Percentiles rank a stretch among this genome's conserved stretches.
Evolutionary conservation across 208 protist genomes (phyloP).

Genomic region (Crithidia sp.): DNA sequence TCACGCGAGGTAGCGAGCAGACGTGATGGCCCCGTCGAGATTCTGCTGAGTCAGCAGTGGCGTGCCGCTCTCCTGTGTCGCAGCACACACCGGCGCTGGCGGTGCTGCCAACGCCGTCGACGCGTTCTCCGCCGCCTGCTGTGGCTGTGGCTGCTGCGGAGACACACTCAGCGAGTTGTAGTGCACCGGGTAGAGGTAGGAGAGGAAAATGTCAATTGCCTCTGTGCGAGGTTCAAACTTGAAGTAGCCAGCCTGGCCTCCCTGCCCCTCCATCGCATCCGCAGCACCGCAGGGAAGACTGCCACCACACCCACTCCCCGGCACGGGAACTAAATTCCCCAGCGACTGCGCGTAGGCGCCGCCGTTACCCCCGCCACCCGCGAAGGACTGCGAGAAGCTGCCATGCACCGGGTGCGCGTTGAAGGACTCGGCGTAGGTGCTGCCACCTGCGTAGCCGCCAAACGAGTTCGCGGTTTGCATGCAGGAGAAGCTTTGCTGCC

Average conservation of each 20-base stretch:
- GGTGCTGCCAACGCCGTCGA: background rate
- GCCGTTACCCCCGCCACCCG: background rate
- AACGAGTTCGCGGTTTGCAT: constrained; percentile 14
- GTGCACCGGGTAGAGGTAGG: constrained; percentile 88
- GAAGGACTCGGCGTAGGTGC: constrained; percentile 9
- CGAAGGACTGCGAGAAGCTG: constrained; percentile 2
- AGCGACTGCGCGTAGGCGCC: constrained; percentile 7
- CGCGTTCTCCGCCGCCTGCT: background rate
- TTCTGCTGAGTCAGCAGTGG: background rate
- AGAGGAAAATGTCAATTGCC: constrained; percentile 88
- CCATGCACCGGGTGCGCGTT: constrained; percentile 7
- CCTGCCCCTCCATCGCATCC: background rate
- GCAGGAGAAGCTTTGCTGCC: constrained; percentile 26
- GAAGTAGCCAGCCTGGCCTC: constrained; percentile 35
- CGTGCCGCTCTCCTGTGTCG: background rate
- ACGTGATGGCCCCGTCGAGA: background rate
- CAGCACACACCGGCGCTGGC: background rate
- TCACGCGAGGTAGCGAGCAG: background rate
- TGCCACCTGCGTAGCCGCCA: constrained; percentile 3
- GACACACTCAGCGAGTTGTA: constrained; percentile 78
- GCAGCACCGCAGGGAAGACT: background rate
- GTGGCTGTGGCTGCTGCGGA: constrained; percentile 2
- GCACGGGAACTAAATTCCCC: constrained; percentile 14
- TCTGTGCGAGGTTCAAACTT: constrained; percentile 70
- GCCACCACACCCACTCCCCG: background rate